Base-by-base conservation (phyloP, 2,329 filamentous ascomycete genomes). In the Colletotrichum magnum region DNA sequence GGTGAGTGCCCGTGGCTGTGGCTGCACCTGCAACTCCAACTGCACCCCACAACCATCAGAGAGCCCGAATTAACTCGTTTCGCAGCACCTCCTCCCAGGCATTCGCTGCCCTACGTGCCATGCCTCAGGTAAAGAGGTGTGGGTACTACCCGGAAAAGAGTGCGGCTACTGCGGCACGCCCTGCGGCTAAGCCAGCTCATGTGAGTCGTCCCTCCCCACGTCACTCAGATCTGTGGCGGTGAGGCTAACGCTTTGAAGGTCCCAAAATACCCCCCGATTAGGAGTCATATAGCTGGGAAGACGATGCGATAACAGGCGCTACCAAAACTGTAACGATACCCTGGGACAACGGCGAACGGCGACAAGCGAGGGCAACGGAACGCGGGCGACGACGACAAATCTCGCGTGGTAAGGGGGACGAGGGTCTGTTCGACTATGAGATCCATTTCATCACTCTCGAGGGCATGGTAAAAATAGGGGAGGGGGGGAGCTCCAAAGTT, bases 101-200 rank as follows among this genome's bases (percentile, higher is more conserved):
- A 85, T 87, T 28, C 80, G 82, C 73, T 88, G 86, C 75, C 85
- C 86, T 56, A 87, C 82, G 5, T 88, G 86, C 72, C 80, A 81
- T 58, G 75, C 78, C 50, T 78, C 80, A 53, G 86, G 86, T 68
- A 80, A 84, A 69, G 86, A 88, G 73, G 84, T 86, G 51, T 88
- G 86, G 86, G 86, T 88, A 26, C 86, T 87, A 69, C 86, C 85
- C 39, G 86, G 86, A 60, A 82, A 84, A 65, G 78, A 79, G 58
- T 88, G 86, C 73, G 82, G 82, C 39, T 83, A 84, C 72, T 87
- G 85, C 76, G 85, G 85, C 58, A 86, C 85, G 26, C 81, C 83
- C 43, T 77, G 77, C 71, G 78, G 77, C 69, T 79, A 75, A 61
- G 47, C 52, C 47, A 62, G 57, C 54, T 67, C 57, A 58, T 63